Evolutionary conservation across 169 alveolate genomes (phyloP).

Genomic region (Plasmodium knowlesi): DNA sequence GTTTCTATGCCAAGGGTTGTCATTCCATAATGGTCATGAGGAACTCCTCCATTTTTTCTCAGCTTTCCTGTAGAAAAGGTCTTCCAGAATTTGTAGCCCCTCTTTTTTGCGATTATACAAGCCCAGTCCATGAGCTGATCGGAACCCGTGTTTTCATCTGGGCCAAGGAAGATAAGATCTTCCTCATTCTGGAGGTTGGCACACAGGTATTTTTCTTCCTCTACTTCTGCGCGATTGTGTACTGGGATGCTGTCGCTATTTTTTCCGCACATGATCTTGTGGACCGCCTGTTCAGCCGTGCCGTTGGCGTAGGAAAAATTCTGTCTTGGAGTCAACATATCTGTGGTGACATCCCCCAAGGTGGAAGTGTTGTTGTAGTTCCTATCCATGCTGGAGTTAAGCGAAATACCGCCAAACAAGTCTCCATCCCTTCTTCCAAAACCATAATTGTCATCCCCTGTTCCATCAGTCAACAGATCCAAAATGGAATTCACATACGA

Average conservation of each 20-base stretch:
- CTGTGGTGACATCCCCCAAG: neutral
- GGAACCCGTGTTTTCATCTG: conserved; percentile 88
- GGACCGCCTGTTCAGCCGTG: conserved; percentile 33
- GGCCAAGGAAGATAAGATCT: conserved; percentile 79
- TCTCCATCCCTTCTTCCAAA: neutral
- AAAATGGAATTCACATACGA: conserved; percentile 62
- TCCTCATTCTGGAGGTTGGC: too few species aligned
- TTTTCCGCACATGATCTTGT: neutral
- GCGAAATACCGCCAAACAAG: neutral
- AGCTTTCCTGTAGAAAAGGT: conserved; percentile 91
- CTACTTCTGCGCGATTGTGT: conserved; percentile 1
- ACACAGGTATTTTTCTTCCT: too few species aligned
- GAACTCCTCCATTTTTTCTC: conserved; percentile 90
- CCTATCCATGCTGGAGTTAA: neutral
- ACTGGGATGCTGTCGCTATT: neutral
- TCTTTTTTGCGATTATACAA: conserved; percentile 82
- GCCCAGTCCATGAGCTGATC: conserved; percentile 92
- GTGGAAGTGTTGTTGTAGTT: neutral
- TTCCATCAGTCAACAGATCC: conserved; percentile 14
- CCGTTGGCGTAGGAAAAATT: neutral
- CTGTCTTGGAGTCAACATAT: neutral
- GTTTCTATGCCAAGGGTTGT: conserved; percentile 87
- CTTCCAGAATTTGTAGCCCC: conserved; percentile 85
- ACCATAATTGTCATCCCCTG: neutral
- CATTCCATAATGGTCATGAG: conserved; percentile 91